Evolutionary conservation across 1,284 basidiomycete species (phyloP).

Genomic region (Caloboletus firmus): DNA sequence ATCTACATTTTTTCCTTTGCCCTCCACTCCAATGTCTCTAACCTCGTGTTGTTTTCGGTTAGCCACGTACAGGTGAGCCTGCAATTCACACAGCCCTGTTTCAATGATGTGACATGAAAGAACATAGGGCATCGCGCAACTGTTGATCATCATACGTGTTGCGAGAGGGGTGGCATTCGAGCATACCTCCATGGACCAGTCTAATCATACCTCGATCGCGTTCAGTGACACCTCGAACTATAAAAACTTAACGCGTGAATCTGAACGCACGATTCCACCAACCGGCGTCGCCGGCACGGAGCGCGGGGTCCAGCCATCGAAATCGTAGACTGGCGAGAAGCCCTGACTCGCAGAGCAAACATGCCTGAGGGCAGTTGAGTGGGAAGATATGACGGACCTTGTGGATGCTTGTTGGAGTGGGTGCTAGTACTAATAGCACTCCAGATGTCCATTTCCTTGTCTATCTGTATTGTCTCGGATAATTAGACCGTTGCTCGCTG

Average conservation of each 20-base stretch:
- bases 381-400: neutral
- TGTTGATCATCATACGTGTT: conserved; percentile 35
- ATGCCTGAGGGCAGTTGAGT: neutral
- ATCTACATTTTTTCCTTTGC: conserved; percentile 25
- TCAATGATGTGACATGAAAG: neutral
- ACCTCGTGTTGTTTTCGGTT: conserved; percentile 24
- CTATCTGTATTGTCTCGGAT: neutral
- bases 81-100: neutral
- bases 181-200: neutral
- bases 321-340: neutral
- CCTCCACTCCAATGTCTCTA: conserved; percentile 20
- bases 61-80: conserved; percentile 27
- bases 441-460: neutral
- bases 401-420: neutral
- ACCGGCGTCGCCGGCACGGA: neutral
- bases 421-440: no score
- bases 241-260: neutral
- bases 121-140: conserved; percentile 28
- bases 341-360: no score
- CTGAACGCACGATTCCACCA: neutral
- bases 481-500: neutral
- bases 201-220: conserved; percentile 1
- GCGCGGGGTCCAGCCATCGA: neutral
- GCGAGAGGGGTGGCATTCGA: conserved; percentile 14
- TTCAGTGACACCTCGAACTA: neutral